Evolutionary conservation across 2,329 filamentous ascomycete genomes (phyloP).

Genomic region (Alternaria viburni): DNA sequence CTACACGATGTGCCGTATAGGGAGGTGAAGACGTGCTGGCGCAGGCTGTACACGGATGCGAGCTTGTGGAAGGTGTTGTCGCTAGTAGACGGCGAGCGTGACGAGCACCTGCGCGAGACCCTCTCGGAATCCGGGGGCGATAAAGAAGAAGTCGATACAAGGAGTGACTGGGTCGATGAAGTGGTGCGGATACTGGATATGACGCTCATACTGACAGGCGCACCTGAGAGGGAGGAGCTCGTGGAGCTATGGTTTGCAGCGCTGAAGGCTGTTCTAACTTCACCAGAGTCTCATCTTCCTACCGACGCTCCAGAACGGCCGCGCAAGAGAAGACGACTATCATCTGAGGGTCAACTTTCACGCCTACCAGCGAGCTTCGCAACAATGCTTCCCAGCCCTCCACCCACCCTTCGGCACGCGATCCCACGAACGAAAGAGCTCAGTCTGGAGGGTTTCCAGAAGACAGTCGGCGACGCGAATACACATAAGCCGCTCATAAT

Average conservation of each 20-base stretch:
- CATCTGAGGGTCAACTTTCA: neutral
- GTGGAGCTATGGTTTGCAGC: conserved; percentile 59
- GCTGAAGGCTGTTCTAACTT: conserved; percentile 43
- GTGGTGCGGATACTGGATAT: conserved; percentile 74
- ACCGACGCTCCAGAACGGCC: conserved; percentile 10
- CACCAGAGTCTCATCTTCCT: neutral
- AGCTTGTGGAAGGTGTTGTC: conserved; percentile 66
- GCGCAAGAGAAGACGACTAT: conserved; percentile 25
- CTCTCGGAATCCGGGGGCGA: neutral
- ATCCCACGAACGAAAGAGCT: conserved; percentile 27
- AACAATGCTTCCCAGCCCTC: neutral
- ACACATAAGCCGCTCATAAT: conserved; percentile 69
- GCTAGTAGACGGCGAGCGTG: conserved; percentile 24
- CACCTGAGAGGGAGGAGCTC: conserved; percentile 37
- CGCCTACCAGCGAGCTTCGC: conserved; percentile 25
- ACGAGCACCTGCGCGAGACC: neutral
- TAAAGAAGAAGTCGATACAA: conserved; percentile 18
- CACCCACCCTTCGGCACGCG: conserved; percentile 22
- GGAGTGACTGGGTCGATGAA: conserved; percentile 58
- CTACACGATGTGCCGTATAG: conserved; percentile 74
- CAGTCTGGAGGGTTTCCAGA: conserved; percentile 38
- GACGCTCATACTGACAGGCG: conserved; percentile 73
- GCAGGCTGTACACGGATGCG: conserved; percentile 73
- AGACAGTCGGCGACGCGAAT: conserved; percentile 22
- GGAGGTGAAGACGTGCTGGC: conserved; percentile 71